A percentile compares a stretch with the other conserved stretches of the same genome.
These are phyloP conservation scores for Russula emetica DNA, from an alignment of 768 basidiomycete genomes.

Conservation along the genomic window DNA sequence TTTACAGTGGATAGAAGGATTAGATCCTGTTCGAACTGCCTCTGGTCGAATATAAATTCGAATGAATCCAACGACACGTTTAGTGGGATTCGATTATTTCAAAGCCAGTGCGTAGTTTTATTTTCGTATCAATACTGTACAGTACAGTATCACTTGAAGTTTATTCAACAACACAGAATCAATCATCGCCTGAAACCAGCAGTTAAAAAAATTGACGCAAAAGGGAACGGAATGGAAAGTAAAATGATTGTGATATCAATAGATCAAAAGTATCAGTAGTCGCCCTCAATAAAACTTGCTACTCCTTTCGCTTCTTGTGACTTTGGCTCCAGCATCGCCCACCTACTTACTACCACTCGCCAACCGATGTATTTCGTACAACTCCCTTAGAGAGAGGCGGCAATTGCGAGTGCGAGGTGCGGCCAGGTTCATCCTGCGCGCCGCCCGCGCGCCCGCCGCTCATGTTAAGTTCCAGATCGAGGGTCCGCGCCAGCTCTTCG, in stretches of 20 bases:
- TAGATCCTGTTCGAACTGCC: no score
- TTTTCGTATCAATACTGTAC: no score
- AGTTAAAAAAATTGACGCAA: not conserved
- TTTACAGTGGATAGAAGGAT: no score
- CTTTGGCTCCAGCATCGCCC: not conserved
- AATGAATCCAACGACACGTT: no score
- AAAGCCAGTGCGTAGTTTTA: no score
- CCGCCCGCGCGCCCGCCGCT: not conserved
- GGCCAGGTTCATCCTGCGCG: not conserved
- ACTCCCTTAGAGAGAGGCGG: not conserved
- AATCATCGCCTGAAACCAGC: no score
- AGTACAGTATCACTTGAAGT: no score
- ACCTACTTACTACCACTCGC: slow-evolving; percentile 3
- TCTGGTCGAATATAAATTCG: no score
- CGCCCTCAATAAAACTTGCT: no score
- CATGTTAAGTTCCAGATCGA: slow-evolving; percentile 27
- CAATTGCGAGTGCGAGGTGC: not conserved
- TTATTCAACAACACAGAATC: no score
- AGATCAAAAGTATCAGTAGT: not conserved
- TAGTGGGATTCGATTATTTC: no score
- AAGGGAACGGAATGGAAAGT: not conserved
- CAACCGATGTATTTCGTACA: not conserved
- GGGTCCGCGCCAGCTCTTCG: slow-evolving; percentile 25
- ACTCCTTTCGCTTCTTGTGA: not conserved
- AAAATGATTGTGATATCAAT: not conserved